phyloP scores from a whole-genome alignment of 257 asterid species.

The Solanum sejunctum region DNA sequence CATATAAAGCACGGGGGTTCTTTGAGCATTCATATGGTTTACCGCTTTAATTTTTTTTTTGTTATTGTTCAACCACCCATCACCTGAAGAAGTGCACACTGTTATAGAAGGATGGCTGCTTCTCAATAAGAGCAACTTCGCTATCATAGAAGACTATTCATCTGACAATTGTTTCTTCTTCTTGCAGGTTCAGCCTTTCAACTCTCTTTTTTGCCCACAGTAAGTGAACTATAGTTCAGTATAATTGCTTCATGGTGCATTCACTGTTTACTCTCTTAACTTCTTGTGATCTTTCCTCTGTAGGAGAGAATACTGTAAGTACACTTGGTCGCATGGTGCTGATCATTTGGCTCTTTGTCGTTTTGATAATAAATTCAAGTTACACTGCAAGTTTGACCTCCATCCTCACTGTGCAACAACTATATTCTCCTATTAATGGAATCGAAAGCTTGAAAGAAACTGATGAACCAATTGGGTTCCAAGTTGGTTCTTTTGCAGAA shows the following conservation, averaged over 20 bases:
- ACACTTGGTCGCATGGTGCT: constrained; percentile 45
- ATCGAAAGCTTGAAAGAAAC: constrained; percentile 35
- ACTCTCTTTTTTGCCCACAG: constrained; percentile 48
- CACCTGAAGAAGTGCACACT: neutral
- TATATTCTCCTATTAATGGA: constrained; percentile 46
- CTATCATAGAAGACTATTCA: neutral
- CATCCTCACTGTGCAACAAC: constrained; percentile 53
- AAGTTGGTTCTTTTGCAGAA: constrained; percentile 58
- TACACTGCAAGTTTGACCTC: constrained; percentile 71
- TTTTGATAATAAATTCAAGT: constrained; percentile 51
- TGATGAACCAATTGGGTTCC: constrained; percentile 48
- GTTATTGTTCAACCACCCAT: neutral
- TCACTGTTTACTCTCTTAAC: neutral
- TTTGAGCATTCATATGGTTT: neutral
- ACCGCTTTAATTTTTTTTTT: neutral
- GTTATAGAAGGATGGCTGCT: neutral
- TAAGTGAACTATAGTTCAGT: constrained; percentile 22
- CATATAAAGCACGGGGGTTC: neutral
- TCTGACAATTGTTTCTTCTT: neutral
- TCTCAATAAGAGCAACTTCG: neutral
- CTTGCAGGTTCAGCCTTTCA: constrained; percentile 61
- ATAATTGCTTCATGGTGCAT: neutral
- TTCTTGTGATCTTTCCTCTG: neutral
- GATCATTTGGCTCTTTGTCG: constrained; percentile 56
- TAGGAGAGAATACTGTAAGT: constrained; percentile 51